phyloP scores from a whole-genome alignment of 306 rosid genomes.

The Cicer chorassanicum region DNA sequence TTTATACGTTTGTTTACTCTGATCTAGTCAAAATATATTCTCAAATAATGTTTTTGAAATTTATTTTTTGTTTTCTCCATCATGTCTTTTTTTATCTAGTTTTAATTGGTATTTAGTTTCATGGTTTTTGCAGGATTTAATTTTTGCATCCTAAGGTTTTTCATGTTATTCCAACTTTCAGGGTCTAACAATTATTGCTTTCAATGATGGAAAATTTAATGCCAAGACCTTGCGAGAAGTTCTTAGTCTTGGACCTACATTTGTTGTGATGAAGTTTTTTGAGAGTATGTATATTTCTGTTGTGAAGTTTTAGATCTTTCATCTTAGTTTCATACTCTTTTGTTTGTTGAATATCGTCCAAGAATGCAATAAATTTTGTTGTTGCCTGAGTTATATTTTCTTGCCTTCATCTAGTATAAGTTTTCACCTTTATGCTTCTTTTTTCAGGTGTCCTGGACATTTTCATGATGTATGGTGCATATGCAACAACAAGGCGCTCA shows the following conservation, averaged over 20 bases:
- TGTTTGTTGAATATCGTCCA: background rate
- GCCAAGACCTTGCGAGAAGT: slow-evolving; percentile 75
- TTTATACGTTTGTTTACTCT: slow-evolving; percentile 39
- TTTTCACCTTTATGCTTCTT: slow-evolving; percentile 38
- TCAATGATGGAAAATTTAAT: slow-evolving; percentile 67
- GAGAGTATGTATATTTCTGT: slow-evolving; percentile 70
- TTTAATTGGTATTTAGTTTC: slow-evolving; percentile 25
- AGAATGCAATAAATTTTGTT: background rate
- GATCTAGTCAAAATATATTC: background rate
- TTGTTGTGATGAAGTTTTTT: slow-evolving; percentile 80
- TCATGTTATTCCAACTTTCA: slow-evolving; percentile 45
- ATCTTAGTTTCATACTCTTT: background rate
- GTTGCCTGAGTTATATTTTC: slow-evolving; percentile 5
- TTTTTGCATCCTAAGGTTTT: slow-evolving; percentile 13
- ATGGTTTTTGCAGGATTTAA: background rate
- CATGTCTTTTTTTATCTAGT: background rate
- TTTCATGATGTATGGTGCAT: slow-evolving; percentile 96
- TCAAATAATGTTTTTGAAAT: background rate
- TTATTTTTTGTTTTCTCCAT: background rate
- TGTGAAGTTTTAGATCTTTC: background rate
- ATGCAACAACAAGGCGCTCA: slow-evolving; percentile 70
- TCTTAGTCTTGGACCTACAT: slow-evolving; percentile 96
- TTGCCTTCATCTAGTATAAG: background rate
- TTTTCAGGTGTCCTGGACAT: slow-evolving; percentile 84
- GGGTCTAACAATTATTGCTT: slow-evolving; percentile 87